phyloP scores from a whole-genome alignment of 352 stramenopile genomes.

The Phytopythium delawarense region DNA sequence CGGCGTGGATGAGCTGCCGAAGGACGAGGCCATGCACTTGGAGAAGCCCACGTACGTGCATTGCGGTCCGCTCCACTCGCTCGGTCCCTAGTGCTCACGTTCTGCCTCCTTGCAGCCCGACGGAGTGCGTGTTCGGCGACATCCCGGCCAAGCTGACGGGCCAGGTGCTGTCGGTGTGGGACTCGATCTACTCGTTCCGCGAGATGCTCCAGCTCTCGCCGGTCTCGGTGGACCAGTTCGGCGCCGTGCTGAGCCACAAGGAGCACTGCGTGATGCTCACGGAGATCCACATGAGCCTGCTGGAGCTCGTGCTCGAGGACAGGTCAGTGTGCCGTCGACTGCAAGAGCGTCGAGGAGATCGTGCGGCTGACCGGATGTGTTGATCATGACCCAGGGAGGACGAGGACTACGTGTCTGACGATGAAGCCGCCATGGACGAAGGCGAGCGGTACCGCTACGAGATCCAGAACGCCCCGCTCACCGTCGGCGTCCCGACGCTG shows the following conservation, averaged over 20 bases:
- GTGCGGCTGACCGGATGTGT: background rate
- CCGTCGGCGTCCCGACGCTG: slow-evolving; percentile 67
- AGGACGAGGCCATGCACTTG: slow-evolving; percentile 26
- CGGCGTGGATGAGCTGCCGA: slow-evolving; percentile 38
- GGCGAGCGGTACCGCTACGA: slow-evolving; percentile 77
- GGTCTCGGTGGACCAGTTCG: slow-evolving; percentile 67
- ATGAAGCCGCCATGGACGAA: slow-evolving; percentile 78
- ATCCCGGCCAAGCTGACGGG: slow-evolving; percentile 41
- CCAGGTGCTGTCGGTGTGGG: slow-evolving; percentile 66
- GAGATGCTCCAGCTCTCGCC: slow-evolving; percentile 53
- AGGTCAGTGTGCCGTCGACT: slow-evolving; percentile 15
- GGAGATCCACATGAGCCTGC: slow-evolving; percentile 81
- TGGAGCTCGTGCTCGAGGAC: slow-evolving; percentile 79
- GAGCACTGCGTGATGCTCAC: slow-evolving; percentile 52
- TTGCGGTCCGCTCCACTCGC: background rate
- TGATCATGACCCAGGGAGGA: slow-evolving; percentile 37
- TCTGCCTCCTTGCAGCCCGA: slow-evolving; percentile 25
- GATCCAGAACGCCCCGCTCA: slow-evolving; percentile 73
- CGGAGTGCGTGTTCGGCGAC: slow-evolving; percentile 48
- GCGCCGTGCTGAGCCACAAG: slow-evolving; percentile 32
- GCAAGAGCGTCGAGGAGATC: background rate
- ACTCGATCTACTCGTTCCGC: slow-evolving; percentile 78
- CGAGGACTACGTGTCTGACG: slow-evolving; percentile 84
- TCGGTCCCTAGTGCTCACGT: background rate
- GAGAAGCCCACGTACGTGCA: slow-evolving; percentile 65